Evolutionary conservation across 441 rosid species (phyloP).

Genomic region (Jatropha podagrica): DNA sequence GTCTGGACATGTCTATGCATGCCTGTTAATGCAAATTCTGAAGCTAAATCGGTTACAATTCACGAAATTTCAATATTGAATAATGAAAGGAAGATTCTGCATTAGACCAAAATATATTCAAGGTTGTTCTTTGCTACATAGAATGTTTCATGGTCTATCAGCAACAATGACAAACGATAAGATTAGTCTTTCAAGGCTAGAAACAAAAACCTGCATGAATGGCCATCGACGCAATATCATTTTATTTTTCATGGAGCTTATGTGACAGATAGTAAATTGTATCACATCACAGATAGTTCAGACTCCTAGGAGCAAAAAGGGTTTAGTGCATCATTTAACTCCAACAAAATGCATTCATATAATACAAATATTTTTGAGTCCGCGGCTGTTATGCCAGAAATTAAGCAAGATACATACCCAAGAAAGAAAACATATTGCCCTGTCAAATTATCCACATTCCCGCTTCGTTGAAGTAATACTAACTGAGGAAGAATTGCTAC

Average conservation of each 20-base stretch:
- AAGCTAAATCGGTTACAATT: background rate
- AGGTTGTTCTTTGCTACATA: background rate
- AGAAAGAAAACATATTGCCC: slow-evolving; percentile 96
- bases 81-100: background rate
- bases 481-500: slow-evolving; percentile 95
- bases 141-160: background rate
- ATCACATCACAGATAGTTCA: background rate
- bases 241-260: background rate
- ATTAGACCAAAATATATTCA: background rate
- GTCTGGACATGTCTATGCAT: background rate
- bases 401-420: slow-evolving; percentile 51
- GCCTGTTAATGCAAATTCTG: background rate
- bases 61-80: background rate
- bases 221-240: background rate
- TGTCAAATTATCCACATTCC: slow-evolving; percentile 94
- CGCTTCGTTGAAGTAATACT: slow-evolving; percentile 85
- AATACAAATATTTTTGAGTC: background rate
- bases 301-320: background rate
- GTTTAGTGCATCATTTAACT: background rate
- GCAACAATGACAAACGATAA: background rate
- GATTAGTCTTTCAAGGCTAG: background rate
- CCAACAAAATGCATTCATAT: too few species aligned
- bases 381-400: background rate
- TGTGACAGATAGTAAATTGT: background rate
- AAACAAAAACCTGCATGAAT: background rate